A percentile compares a stretch with the other conserved stretches of the same genome.
Conservation (phyloP, 345 rosid species). For the Euphorbia pulcherrima region DNA sequence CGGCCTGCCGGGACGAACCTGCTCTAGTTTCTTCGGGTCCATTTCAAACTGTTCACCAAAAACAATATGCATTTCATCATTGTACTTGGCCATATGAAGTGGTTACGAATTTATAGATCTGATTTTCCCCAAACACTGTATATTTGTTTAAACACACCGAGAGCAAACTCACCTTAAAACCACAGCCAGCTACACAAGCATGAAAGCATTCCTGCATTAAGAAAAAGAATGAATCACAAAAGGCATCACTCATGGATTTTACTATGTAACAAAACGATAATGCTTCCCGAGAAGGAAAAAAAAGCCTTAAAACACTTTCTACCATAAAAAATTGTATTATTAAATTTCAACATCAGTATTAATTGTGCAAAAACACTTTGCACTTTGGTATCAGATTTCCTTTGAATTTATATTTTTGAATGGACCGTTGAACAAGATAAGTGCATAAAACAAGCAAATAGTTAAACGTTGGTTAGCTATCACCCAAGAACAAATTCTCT, state of each 20-base stretch:
- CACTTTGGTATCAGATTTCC: background rate
- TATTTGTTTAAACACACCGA: background rate
- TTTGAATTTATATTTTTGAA: background rate
- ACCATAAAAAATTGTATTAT: background rate
- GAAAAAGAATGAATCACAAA: conserved; percentile 7
- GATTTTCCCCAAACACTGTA: background rate
- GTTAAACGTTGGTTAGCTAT: background rate
- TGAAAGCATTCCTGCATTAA: conserved; percentile 68
- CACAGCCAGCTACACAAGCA: conserved; percentile 91
- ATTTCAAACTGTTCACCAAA: conserved; percentile 57
- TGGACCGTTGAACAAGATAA: background rate
- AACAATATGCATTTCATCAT: conserved; percentile 11
- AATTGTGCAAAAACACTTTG: background rate
- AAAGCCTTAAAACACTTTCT: background rate
- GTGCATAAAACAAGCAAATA: background rate
- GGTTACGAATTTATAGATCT: too few species aligned
- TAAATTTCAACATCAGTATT: background rate
- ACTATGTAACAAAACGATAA: background rate
- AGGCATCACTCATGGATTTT: background rate
- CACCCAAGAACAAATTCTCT: background rate
- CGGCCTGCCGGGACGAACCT: conserved; percentile 65
- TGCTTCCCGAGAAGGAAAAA: background rate
- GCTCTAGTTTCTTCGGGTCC: conserved; percentile 38
- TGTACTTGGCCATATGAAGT: background rate
- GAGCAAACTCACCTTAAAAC: conserved; percentile 60